phyloP scores from a whole-genome alignment of 306 rosid genomes.

The Vigna angularis region DNA sequence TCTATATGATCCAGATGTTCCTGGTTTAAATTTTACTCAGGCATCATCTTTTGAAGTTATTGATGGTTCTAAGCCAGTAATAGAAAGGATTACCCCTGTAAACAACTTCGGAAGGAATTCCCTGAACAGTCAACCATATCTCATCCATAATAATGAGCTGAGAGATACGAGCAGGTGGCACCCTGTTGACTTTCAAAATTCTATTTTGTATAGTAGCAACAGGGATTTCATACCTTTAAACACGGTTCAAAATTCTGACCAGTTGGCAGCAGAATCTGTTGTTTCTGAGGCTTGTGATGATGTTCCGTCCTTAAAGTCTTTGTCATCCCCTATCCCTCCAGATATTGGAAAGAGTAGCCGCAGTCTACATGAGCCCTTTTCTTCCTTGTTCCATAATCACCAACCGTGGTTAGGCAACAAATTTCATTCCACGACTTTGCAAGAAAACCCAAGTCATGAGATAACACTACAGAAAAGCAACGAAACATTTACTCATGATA shows the following conservation, averaged over 20 bases:
- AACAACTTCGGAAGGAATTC: slow-evolving; percentile 42
- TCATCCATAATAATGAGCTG: slow-evolving; percentile 30
- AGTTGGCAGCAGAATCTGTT: slow-evolving; percentile 35
- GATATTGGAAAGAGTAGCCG: slow-evolving; percentile 41
- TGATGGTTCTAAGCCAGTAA: slow-evolving; percentile 34
- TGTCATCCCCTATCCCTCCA: slow-evolving; percentile 38
- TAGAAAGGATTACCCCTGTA: slow-evolving; percentile 40
- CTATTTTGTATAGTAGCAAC: slow-evolving; percentile 24
- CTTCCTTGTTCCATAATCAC: slow-evolving; percentile 34
- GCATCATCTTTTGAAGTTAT: slow-evolving; percentile 27
- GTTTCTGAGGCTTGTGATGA: slow-evolving; percentile 24
- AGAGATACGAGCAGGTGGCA: slow-evolving; percentile 34
- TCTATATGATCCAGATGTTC: slow-evolving; percentile 44
- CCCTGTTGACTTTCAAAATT: slow-evolving; percentile 38
- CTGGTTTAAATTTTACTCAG: slow-evolving; percentile 28
- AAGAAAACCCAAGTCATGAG: slow-evolving; percentile 45
- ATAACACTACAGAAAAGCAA: slow-evolving; percentile 40
- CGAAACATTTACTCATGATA: slow-evolving; percentile 23
- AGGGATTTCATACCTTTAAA: slow-evolving; percentile 38
- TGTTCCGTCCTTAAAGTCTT: slow-evolving; percentile 36
- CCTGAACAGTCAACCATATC: slow-evolving; percentile 41
- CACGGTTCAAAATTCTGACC: slow-evolving; percentile 41
- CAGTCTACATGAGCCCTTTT: slow-evolving; percentile 38
- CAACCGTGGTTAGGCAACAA: slow-evolving; percentile 39
- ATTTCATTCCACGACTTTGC: slow-evolving; percentile 38